Evolutionary conservation across 371 early-diverging fungal genomes (phyloP), one percentile per base, ranked within the genome.

Genomic region (Mortierella polycephala): DNA sequence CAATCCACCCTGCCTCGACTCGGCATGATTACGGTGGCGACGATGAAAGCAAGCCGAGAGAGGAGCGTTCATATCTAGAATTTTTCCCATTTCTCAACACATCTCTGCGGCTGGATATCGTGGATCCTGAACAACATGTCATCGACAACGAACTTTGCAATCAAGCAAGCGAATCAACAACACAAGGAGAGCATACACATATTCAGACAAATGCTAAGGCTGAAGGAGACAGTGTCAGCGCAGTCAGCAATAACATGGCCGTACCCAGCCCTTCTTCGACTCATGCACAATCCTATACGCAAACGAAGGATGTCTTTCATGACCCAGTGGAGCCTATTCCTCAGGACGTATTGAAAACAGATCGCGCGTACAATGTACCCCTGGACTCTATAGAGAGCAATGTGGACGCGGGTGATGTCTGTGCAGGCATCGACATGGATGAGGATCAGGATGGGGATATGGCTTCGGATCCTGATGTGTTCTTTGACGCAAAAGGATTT

Each of bases 41-140:
- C 37, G 81, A 75, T 3, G 76, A 73, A 16, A 51, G 60, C 30
- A 88, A 88, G 62, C 96, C 96, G 23, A 86, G 94, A 58, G 97
- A 96, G 75, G 97, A 96, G 73, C 87, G 91, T 55, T 86, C 92
- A 12, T 96, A 89, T 72, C 83, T 84, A 30, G 96, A 94, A 62
- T 90, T 91, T 53, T 94, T 90, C 73, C 96, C 97, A 8, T 94
- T 93, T 75, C 84, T 96, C 42, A 86, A 91, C 57, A 79, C 89
- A 20, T 73, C 84, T 42, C 53, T 81, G 39, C 85, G 84, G 14
- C 81, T 94, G 39, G 62, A 81, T 4, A 79, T 93, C 45, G 81
- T 87, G 7, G 62, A 73, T 20, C 23, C 53, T 37, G 45, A 60
- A 7, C 53, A 46, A 16, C 42, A 55, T 21, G 18, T 9, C 42